A percentile compares a stretch with the other conserved stretches of the same genome.
Conservation (phyloP, 768 basidiomycete species). For the Lanmaoa pseudosensibilis region DNA sequence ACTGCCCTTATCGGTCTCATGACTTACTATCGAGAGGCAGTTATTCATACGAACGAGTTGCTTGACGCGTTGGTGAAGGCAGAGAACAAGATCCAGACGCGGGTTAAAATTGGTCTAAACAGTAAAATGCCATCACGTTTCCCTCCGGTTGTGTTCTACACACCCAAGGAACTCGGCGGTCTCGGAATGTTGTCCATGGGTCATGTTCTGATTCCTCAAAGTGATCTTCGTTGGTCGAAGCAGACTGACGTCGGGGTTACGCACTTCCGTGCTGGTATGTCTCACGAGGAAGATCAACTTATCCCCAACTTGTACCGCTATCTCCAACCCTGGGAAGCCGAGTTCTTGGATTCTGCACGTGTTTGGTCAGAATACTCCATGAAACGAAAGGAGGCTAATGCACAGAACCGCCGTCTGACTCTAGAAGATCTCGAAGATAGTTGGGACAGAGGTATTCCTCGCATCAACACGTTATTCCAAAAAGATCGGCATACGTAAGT, state of each 20-base stretch:
- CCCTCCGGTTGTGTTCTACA: constrained; percentile 95
- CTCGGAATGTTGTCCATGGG: constrained; percentile 99
- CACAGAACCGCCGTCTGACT: constrained; percentile 94
- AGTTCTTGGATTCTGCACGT: constrained; percentile 96
- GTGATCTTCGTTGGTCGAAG: constrained; percentile 96
- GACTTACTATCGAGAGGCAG: constrained; percentile 98
- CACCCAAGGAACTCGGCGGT: constrained; percentile 97
- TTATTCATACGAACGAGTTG: constrained; percentile 95
- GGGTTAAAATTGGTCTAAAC: constrained; percentile 99
- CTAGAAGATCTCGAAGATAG: constrained; percentile 97
- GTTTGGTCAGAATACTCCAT: constrained; percentile 99
- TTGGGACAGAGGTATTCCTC: constrained; percentile 98
- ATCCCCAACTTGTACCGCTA: constrained; percentile 98
- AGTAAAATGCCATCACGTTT: constrained; percentile 99
- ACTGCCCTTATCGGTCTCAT: constrained; percentile 93
- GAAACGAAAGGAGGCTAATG: constrained; percentile 99
- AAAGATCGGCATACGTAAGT: constrained; percentile 91
- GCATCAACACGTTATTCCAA: constrained; percentile 99
- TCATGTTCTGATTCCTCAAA: constrained; percentile 97
- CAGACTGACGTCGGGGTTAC: constrained; percentile 97
- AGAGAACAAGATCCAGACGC: constrained; percentile 99
- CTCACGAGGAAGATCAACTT: constrained; percentile 89
- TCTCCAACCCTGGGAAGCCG: constrained; percentile 95
- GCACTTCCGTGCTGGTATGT: constrained; percentile 99
- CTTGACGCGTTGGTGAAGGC: constrained; percentile 96